Base-by-base conservation (phyloP, 805 yeast species). In the Torulaspora delbrueckii region DNA sequence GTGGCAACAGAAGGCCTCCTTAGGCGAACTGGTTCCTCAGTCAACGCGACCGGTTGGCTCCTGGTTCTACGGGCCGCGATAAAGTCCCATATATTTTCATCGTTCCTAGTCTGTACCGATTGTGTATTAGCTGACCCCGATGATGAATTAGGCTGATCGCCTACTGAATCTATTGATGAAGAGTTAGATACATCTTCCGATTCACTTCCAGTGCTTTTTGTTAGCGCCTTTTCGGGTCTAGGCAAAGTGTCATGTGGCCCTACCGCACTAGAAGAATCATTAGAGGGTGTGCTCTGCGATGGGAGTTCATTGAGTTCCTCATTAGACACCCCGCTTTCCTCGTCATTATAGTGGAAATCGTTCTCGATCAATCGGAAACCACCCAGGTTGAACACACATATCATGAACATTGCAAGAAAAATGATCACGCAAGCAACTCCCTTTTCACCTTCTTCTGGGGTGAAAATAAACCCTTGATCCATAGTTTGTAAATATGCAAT, bases 371-470 rank as follows among this genome's bases (percentile, higher is more conserved):
- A 66, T 52, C 79, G 72, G 56, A 81, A 83, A 1, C 86, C 80
- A 8, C 96, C 96, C 31, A 84, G 61, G 56, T 86, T 84, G 68
- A 89, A 89, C 13, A 86, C 77, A 59, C 75, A 69, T 34, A 82
- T 63, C 46, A 79, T 67, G 65, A 84, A 86, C 27, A 83, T 73
- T 3, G 87, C 83, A 37, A 83, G 70, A 55, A 84, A 85, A 27
- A 89, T 82, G 57, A 89, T 83, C 16, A 86, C 83, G 64, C 84
- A 86, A 0, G 96, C 93, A 22, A 84, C 83, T 22, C 96, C 97
- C 54, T 76, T 75, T 43, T 78, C 73, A 30, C 86, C 87, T 50
- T 85, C 80, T 3, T 65, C 75, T 12, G 70, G 56, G 0, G 82
- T 69, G 55, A 89, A 82, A 5, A 75, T 68, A 1, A 78, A 70